Evolutionary conservation across 495 filamentous ascomycete species (phyloP), one percentile per base, ranked within the genome.

Genomic region (Hypoxylon cercidicola): DNA sequence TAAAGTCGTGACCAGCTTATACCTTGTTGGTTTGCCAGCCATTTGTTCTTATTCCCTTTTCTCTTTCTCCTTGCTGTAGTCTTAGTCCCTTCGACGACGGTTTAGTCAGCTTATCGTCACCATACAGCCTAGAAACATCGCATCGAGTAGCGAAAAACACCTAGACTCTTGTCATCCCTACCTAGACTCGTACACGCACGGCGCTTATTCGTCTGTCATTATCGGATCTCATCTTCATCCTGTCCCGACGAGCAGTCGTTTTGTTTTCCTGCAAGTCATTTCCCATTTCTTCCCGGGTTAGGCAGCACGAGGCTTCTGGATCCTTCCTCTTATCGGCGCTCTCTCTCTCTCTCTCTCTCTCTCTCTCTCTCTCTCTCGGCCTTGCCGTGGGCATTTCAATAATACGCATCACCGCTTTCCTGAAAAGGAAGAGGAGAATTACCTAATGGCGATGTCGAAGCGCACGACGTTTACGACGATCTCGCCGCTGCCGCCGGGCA

Each of bases 401-500:
- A 15, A 32, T 32, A 32, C 30, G 30, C 30, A 32, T 32, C 30
- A 32, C 30, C n/a, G n/a, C n/a, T n/a, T n/a, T n/a, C n/a, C n/a
- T n/a, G n/a, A n/a, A n/a, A n/a, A n/a, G n/a, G n/a, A n/a, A n/a
- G n/a, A n/a, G 30, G 2, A n/a, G 1, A 44, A 32, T 41, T 30
- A 13, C n/a, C n/a, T n/a, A n/a, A n/a, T 52, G 66, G 75, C 58
- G 16, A 87, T 85, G 80, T 80, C 78, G 48, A 85, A 83, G 74
- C 77, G 78, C 37, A 85, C 82, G 2, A 75, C 79, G 18, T 88
- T 90, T 75, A 92, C 88, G 41, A 87, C 82, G 32, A 83, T 92
- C 60, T 93, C 88, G 25, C 87, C 90, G 0, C 82, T 93, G 18
- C 91, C 91, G 0, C 52, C 82, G n/a, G 79, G 79, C 46, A 83